Percentiles rank a stretch among this genome's conserved stretches.
phyloP scores from a whole-genome alignment of 2,329 filamentous ascomycete genomes.

The Blastomyces percursus region DNA sequence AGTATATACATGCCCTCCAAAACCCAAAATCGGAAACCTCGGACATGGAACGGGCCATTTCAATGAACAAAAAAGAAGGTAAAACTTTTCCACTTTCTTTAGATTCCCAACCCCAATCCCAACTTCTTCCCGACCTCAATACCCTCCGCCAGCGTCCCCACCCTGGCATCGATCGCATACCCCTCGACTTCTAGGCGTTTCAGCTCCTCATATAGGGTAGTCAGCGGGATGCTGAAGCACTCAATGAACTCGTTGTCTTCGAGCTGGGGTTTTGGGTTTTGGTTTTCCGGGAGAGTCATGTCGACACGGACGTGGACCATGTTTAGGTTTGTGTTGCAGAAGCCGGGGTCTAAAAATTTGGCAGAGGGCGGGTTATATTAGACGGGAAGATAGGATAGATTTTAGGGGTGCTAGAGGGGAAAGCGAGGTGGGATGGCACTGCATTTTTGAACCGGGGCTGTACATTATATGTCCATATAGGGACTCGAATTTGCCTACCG shows the following conservation, averaged over 20 bases:
- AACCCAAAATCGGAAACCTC: not conserved
- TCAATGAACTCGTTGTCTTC: slow-evolving; percentile 79
- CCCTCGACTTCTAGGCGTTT: slow-evolving; percentile 57
- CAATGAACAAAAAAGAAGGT: not conserved
- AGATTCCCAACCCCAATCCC: not conserved
- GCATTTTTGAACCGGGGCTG: not conserved
- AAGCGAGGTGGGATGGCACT: not conserved
- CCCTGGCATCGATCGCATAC: slow-evolving; percentile 66
- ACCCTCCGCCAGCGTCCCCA: slow-evolving; percentile 67
- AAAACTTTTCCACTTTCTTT: not conserved
- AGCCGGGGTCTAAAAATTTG: slow-evolving; percentile 33
- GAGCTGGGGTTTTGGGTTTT: slow-evolving; percentile 55
- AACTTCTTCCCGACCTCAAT: slow-evolving; percentile 56
- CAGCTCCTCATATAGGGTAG: slow-evolving; percentile 54
- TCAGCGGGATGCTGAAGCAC: slow-evolving; percentile 58
- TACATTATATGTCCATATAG: not conserved
- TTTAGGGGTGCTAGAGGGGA: not conserved
- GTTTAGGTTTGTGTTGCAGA: slow-evolving; percentile 41
- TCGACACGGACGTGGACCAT: slow-evolving; percentile 63
- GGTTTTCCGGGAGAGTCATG: slow-evolving; percentile 56
- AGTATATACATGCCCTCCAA: not conserved
- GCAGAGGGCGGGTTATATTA: not conserved
- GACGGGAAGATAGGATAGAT: too few species aligned
- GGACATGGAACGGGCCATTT: too few species aligned
- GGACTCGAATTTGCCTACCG: slow-evolving; percentile 23